Conservation (phyloP, 106 monocot genomes). For the Dioscorea alata region DNA sequence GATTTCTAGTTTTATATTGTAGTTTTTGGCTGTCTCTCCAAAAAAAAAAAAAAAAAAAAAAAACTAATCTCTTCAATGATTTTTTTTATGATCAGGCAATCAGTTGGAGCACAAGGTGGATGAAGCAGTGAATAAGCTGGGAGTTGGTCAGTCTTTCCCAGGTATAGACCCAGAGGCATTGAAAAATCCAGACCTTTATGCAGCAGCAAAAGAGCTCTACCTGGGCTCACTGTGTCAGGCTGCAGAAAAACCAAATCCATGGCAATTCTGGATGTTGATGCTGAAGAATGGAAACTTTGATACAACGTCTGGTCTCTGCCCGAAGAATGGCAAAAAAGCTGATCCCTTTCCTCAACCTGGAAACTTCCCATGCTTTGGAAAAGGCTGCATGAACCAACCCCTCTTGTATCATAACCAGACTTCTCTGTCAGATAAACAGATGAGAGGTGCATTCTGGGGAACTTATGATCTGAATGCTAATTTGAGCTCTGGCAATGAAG, state of each 20-base stretch:
- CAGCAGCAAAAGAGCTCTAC: conserved; percentile 64
- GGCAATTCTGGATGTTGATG: conserved; percentile 98
- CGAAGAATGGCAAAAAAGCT: conserved; percentile 45
- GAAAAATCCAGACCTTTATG: conserved; percentile 51
- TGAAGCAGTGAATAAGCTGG: conserved; percentile 41
- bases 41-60: not conserved
- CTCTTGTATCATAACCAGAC: conserved; percentile 53
- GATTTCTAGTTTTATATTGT: no score
- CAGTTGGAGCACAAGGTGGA: conserved; percentile 33
- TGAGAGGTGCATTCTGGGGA: conserved; percentile 57
- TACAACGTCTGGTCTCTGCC: conserved; percentile 58
- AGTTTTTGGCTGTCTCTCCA: no score
- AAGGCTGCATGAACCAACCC: conserved; percentile 93
- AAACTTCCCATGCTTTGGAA: conserved; percentile 75
- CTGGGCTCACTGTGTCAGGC: conserved; percentile 64
- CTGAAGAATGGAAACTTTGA: conserved; percentile 90
- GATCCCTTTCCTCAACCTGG: conserved; percentile 51
- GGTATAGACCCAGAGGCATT: not conserved
- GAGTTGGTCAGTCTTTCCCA: conserved; percentile 26
- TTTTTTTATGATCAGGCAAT: not conserved
- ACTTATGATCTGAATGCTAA: conserved; percentile 57
- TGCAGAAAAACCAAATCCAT: conserved; percentile 28
- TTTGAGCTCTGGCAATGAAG: not conserved
- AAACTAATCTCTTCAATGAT: not conserved
- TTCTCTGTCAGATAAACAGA: conserved; percentile 1